These are phyloP conservation scores for Pythium apleroticum DNA, from an alignment of 352 stramenopile genomes.

Conservation along the genomic window DNA sequence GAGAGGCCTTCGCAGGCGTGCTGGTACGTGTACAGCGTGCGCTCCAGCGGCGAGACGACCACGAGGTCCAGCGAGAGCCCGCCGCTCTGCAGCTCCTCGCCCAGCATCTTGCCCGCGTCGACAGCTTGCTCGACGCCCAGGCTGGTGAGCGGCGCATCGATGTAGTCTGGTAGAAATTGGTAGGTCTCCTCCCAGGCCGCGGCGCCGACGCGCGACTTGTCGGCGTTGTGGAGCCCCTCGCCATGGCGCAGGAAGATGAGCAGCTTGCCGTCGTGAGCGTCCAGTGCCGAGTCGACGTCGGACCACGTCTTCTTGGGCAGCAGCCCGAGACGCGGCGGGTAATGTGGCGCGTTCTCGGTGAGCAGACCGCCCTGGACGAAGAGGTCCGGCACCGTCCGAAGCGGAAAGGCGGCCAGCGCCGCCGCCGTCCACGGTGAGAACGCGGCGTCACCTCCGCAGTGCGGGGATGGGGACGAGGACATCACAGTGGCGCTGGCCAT, in stretches of 20 bases:
- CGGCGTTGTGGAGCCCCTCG: conserved; percentile 68
- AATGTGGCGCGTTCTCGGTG: conserved; percentile 34
- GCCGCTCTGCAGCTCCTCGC: conserved; percentile 42
- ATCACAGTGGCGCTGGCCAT: background rate
- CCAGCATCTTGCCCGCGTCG: conserved; percentile 36
- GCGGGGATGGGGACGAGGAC: background rate
- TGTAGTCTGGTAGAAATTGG: conserved; percentile 50
- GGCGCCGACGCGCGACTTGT: conserved; percentile 52
- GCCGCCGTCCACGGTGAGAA: conserved; percentile 15
- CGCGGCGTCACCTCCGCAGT: background rate
- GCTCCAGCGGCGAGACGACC: conserved; percentile 66
- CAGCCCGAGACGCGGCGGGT: conserved; percentile 41
- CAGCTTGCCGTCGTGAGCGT: conserved; percentile 37
- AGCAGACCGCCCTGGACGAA: conserved; percentile 43
- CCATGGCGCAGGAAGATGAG: conserved; percentile 66
- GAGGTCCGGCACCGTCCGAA: conserved; percentile 32
- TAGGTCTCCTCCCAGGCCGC: conserved; percentile 50
- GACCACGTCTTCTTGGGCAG: conserved; percentile 42
- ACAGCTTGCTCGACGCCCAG: conserved; percentile 42
- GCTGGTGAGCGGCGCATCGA: conserved; percentile 55
- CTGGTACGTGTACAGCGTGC: conserved; percentile 63
- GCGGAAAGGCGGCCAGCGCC: conserved; percentile 11
- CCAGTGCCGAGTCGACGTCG: conserved; percentile 40
- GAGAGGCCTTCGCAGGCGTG: conserved; percentile 34
- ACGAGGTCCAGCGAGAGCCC: conserved; percentile 54